Evolutionary conservation across 192 early-diverging fungal species (phyloP), one percentile per base, ranked within the genome.

Genomic region (Coemansia sp.): DNA sequence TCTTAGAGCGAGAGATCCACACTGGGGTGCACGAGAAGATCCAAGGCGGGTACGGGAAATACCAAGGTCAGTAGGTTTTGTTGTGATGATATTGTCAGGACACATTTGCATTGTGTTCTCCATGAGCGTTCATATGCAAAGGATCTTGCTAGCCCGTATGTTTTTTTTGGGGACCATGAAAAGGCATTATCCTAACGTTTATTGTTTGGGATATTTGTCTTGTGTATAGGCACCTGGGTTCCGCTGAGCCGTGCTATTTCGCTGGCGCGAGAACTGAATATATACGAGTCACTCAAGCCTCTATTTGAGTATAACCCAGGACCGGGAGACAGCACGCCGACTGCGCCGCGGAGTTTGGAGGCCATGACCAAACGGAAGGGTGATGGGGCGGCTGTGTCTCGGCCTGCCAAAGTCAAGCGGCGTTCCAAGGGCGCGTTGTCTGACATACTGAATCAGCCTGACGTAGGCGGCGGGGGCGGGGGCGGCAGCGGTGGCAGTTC

Each of bases 1-100:
- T 95, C 57, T 87, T 97, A 13, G 95, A 97, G 83, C 84, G 86
- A 67, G 94, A 95, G 64, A 87, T 97, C 7, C 81, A 92, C 51
- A 82, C 84, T 40, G 91, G 91, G 16, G 84, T 85, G 27, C 93
- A 97, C 78, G 95, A 97, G 68, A 97, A 97, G 77, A 89, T 97
- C 21, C 95, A 97, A 81, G 95, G 95, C 27, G 95, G 95, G 13
- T 97, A 97, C 78, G 95, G 95, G 24, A 94, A 95, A 79, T 96
- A 93, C 72, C 94, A 96, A 81, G 94, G 94, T 68, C 92, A 24
- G 64, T 60, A 21, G 33, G 6, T 36, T 16, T 27, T 44, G 40
- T 63, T 63, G 39, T 45, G 29, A 8, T 45, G 33, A 45, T 45
- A 17, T 45, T 31, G 62, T 36, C 27, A 9, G 7, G 31, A 27